phyloP scores from a whole-genome alignment of 2,329 filamentous ascomycete species.

The Curvularia hawaiiensis region DNA sequence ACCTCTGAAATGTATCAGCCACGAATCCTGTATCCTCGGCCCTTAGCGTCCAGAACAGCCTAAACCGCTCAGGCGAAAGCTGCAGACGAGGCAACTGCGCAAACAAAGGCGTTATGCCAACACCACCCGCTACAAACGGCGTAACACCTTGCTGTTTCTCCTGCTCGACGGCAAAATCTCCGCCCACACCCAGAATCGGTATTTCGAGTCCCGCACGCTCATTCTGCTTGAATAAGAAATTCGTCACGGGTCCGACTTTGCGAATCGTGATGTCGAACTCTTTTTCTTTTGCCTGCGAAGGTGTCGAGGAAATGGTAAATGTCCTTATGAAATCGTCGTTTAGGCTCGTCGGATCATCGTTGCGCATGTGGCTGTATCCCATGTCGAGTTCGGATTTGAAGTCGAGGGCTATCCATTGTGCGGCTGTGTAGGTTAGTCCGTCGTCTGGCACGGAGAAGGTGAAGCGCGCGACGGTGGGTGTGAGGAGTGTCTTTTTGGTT shows the following conservation, averaged over 20 bases:
- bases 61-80: constrained; percentile 46
- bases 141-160: constrained; percentile 44
- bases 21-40: constrained; percentile 67
- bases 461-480: constrained; percentile 71
- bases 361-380: constrained; percentile 83
- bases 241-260: constrained; percentile 71
- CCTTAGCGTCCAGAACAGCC: constrained; percentile 71
- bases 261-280: constrained; percentile 76
- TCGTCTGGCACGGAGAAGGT: constrained; percentile 56
- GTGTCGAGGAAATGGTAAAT: constrained; percentile 75
- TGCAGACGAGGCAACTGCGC: constrained; percentile 60
- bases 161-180: constrained; percentile 58
- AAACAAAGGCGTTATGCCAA: constrained; percentile 84
- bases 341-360: constrained; percentile 76
- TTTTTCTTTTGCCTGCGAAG: constrained; percentile 39
- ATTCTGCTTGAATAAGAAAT: constrained; percentile 66
- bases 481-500: constrained; percentile 63
- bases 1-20: constrained; percentile 60
- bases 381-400: constrained; percentile 71
- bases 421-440: constrained; percentile 62
- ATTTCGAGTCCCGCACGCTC: constrained; percentile 61
- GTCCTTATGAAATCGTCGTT: constrained; percentile 87
- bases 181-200: constrained; percentile 74
- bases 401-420: constrained; percentile 79
- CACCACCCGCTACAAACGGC: constrained; percentile 75